Percentiles rank a stretch among this genome's conserved stretches.
Conservation (phyloP, 768 basidiomycete species). For the Podaxis mareebaensis region DNA sequence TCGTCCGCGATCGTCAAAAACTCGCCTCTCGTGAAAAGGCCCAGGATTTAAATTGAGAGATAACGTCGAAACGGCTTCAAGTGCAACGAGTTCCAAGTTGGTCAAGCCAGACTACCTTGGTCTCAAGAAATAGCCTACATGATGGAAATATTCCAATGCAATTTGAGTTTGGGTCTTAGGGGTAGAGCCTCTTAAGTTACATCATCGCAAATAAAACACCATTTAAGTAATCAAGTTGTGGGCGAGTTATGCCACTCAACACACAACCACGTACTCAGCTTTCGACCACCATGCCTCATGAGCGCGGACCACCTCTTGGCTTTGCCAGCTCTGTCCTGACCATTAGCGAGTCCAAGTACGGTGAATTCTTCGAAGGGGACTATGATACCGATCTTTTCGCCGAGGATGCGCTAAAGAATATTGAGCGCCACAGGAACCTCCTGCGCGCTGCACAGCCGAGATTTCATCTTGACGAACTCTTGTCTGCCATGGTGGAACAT, state of each 20-base stretch:
- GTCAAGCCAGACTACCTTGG: too few relatives aligned
- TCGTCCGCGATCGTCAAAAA: too few relatives aligned
- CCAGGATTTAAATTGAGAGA: too few relatives aligned
- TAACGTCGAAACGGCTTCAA: too few relatives aligned
- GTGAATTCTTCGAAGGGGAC: neutral
- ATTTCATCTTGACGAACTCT: slow-evolving; percentile 20
- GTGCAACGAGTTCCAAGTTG: too few relatives aligned
- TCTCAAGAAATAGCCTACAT: too few relatives aligned
- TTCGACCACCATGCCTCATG: neutral
- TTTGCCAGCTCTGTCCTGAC: neutral
- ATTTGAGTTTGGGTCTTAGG: too few relatives aligned
- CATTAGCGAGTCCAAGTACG: neutral
- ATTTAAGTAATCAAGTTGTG: too few relatives aligned
- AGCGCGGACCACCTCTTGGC: neutral
- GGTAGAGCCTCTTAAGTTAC: too few relatives aligned
- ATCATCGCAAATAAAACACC: too few relatives aligned
- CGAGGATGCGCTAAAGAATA: neutral
- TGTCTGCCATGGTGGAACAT: slow-evolving; percentile 21
- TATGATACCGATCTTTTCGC: neutral
- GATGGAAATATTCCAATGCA: too few relatives aligned
- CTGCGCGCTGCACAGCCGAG: neutral
- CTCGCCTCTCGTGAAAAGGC: too few relatives aligned
- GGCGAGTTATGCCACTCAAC: neutral
- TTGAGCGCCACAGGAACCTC: neutral
- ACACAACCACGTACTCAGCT: neutral